Evolutionary conservation across 352 stramenopile genomes (phyloP), one percentile per base, ranked within the genome.

Genomic region (Pilasporangium apinafurcum): DNA sequence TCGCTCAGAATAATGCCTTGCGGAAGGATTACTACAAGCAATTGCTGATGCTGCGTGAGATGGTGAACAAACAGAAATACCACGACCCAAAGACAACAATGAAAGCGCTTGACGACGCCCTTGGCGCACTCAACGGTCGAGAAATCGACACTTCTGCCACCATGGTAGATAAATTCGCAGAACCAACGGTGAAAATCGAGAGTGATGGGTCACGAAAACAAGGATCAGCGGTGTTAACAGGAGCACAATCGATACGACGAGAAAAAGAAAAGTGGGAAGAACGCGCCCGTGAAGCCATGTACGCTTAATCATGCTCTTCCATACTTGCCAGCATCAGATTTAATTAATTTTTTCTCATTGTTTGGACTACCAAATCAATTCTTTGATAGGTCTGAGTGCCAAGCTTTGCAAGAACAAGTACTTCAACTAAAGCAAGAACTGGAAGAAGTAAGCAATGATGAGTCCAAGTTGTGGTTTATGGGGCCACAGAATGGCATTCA

Each of bases 21-120:
- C 73, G 77, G 33, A 86, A 86, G 44, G 62, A 83, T 43, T 80
- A 73, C 33, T 86, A 85, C 56, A 74, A 81, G 46, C 73, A 88
- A 33, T 46, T 88, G 17, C 59, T 86, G 8, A 71, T 86, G 70
- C 59, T 88, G 45, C 68, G 73, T 12, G 76, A 88, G 8, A 59
- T 86, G 28, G 68, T 88, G 43, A 56, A 54, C 40, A 79, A 72
- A 44, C 68, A 86, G 26, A 56, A 53, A 27, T n/a, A n/a, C n/a
- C 66, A 54, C 29, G 76, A 88, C 16, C 52, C 63, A 8, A 63
- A 62, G 3, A n/a, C n/a, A n/a, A 73, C 68, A 26, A 42, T 86
- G 35, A 56, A 55, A 17, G 60, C 52, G 1, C 34, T 89, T 13
- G 80, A 86, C n/a, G 73, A 84, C 21, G 73, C 62, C 6, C 68